These are phyloP conservation scores for Colletotrichum sp. DNA, from an alignment of 2,329 filamentous ascomycete genomes.

Conservation along the genomic window DNA sequence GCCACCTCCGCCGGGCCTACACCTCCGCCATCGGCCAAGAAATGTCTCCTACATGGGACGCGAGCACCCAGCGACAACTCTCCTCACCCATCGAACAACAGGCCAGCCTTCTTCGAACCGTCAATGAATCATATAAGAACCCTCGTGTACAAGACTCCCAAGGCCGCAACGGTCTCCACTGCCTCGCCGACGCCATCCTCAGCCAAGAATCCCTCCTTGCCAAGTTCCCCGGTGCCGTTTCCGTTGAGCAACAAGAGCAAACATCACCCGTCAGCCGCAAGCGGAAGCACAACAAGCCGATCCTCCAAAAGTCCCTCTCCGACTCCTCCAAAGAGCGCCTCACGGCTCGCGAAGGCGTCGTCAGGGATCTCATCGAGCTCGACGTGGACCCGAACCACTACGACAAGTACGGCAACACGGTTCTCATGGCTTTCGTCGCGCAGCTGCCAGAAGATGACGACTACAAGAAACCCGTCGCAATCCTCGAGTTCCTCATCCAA, in stretches of 20 bases:
- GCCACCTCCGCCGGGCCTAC: slow-evolving; percentile 21
- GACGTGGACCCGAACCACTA: slow-evolving; percentile 58
- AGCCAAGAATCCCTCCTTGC: slow-evolving; percentile 41
- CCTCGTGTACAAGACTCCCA: slow-evolving; percentile 43
- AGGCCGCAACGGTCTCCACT: slow-evolving; percentile 63
- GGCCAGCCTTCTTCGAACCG: slow-evolving; percentile 39
- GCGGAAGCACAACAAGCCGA: slow-evolving; percentile 41
- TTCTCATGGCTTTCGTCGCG: slow-evolving; percentile 59
- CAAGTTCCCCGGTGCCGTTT: slow-evolving; percentile 33
- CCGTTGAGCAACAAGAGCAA: slow-evolving; percentile 23
- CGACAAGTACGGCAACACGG: slow-evolving; percentile 55
- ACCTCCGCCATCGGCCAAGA: slow-evolving; percentile 16
- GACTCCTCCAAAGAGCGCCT: slow-evolving; percentile 38
- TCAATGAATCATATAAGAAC: slow-evolving; percentile 37
- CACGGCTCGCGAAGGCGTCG: slow-evolving; percentile 28
- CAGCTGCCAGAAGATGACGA: slow-evolving; percentile 57
- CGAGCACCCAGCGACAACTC: neutral
- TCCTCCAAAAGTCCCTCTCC: slow-evolving; percentile 30
- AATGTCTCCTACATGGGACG: neutral
- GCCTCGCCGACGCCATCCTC: slow-evolving; percentile 60
- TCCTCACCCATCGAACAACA: slow-evolving; percentile 26
- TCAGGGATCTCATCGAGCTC: slow-evolving; percentile 35
- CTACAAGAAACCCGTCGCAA: slow-evolving; percentile 47
- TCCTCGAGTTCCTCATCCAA: slow-evolving; percentile 48
- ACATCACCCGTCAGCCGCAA: slow-evolving; percentile 29